These are phyloP conservation scores for Pseudogymnoascus sp. DNA, from an alignment of 2,329 filamentous ascomycete species.

Conservation along the genomic window DNA sequence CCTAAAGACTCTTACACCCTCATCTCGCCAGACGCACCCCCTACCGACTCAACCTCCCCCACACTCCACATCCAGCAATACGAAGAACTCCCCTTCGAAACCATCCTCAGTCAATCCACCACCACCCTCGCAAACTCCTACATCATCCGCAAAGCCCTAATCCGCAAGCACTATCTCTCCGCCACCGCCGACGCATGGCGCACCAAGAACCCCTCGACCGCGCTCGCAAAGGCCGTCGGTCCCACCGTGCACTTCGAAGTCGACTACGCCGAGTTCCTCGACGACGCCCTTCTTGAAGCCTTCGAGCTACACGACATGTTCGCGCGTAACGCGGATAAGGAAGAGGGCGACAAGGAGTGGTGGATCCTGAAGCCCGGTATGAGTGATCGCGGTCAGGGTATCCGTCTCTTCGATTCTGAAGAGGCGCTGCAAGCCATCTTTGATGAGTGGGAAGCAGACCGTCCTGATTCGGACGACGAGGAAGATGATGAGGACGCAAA, in stretches of 20 bases:
- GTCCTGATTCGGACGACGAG: conserved; percentile 58
- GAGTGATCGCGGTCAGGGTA: conserved; percentile 93
- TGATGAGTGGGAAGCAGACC: conserved; percentile 74
- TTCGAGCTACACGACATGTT: conserved; percentile 79
- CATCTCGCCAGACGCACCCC: conserved; percentile 37
- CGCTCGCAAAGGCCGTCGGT: conserved; percentile 64
- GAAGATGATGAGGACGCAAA: conserved; percentile 36
- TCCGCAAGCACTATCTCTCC: conserved; percentile 89
- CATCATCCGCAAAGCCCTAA: conserved; percentile 90
- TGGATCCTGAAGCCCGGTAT: conserved; percentile 98
- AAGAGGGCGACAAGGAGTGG: conserved; percentile 56
- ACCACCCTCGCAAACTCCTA: conserved; percentile 77
- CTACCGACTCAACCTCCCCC: conserved; percentile 14
- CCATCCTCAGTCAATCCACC: conserved; percentile 52
- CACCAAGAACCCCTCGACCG: conserved; percentile 67
- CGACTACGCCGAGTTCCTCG: conserved; percentile 93
- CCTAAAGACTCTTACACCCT: conserved; percentile 46
- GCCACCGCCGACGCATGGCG: conserved; percentile 79
- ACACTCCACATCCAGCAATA: conserved; percentile 75
- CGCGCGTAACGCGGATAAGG: conserved; percentile 51
- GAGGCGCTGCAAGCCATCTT: conserved; percentile 80
- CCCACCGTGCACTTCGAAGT: conserved; percentile 81
- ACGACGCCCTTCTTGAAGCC: conserved; percentile 83
- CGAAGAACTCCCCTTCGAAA: conserved; percentile 78
- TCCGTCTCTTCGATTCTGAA: conserved; percentile 78